Evolutionary conservation across 164 flowering plant species (phyloP), one percentile per base, ranked within the genome.

Genomic region (Sextonia rubra): DNA sequence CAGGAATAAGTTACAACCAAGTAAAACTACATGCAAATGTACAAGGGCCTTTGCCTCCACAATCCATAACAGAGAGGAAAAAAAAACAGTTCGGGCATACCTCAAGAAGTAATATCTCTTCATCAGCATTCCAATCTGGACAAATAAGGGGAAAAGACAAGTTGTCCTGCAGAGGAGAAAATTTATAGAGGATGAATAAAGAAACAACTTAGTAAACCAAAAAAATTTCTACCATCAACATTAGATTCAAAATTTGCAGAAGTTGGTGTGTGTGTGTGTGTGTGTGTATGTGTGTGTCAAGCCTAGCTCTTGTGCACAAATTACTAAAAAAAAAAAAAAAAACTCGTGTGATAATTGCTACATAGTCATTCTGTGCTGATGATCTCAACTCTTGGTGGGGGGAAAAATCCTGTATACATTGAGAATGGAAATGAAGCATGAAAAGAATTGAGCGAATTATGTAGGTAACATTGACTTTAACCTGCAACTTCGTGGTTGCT

Each of bases 111-210:
- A 96, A 68, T 60, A 87, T 91, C 80, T 96, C 99, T 80, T 96
- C 99, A 83, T 96, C 99, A 60, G 98, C 97, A 89, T 93, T 90
- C 99, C 99, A 96, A 75, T 96, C 97, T n/a, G 92, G 84, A 80
- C 89, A 86, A 73, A 96, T 78, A 29, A 96, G 89, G 12, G 98
- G 99, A 76, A 91, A 91, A 60, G 97, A 88, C 77, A 96, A 76
- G 78, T 89, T 91, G 75, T 96, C 99, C 99, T 96, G 90, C 65
- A 68, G 47, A 74, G 22, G 48, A 70, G 64, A 61, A 15, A 26
- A 72, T 55, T 66, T 11, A 47, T 7, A 25, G 52, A 73, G 27
- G 55, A 63, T 15, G 52, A 62, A 60, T 26, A 8, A 37, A 37
- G 20, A 52, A 52, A 15, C 7, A 55, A 48, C 24, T 24, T 25